phyloP scores from a whole-genome alignment of 129 eudicot genomes.

The Mikania micrantha region DNA sequence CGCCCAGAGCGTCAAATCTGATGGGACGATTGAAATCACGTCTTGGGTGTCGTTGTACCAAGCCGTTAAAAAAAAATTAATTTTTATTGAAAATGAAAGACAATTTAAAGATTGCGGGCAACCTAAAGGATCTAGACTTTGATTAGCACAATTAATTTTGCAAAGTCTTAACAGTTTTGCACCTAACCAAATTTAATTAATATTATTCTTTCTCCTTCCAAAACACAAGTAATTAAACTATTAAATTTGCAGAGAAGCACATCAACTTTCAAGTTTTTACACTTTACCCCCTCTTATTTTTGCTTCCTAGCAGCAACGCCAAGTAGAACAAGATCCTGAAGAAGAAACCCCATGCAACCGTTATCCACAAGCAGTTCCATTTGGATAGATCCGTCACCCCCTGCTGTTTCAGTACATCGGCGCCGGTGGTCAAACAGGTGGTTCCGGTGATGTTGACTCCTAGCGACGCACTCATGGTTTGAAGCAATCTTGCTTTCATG shows the following conservation, averaged over 20 bases:
- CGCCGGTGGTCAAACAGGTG: constrained; percentile 56
- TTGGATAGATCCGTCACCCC: constrained; percentile 60
- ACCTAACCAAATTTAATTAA: constrained; percentile 6
- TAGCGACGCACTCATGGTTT: too few relatives aligned
- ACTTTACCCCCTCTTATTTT: constrained; percentile 50
- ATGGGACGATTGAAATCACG: too few relatives aligned
- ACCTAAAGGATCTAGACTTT: constrained; percentile 1
- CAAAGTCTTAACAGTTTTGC: constrained; percentile 10
- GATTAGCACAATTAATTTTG: constrained; percentile 1
- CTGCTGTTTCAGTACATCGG: constrained; percentile 50
- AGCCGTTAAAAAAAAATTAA: too few relatives aligned
- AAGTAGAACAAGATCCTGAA: constrained; percentile 65
- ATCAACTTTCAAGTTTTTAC: not conserved
- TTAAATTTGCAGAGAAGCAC: not conserved
- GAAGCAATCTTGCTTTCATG: too few relatives aligned
- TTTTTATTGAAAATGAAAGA: not conserved
- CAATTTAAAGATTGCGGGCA: constrained; percentile 17
- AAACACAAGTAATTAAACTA: not conserved
- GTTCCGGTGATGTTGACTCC: too few relatives aligned
- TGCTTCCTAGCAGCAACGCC: constrained; percentile 68
- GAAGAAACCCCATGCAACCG: too few relatives aligned
- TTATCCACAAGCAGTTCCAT: constrained; percentile 64
- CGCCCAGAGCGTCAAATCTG: too few relatives aligned
- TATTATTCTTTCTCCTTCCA: too few relatives aligned
- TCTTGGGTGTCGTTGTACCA: too few relatives aligned